Evolutionary conservation across 2,329 filamentous ascomycete genomes (phyloP).

Genomic region (Penicillium sp.): DNA sequence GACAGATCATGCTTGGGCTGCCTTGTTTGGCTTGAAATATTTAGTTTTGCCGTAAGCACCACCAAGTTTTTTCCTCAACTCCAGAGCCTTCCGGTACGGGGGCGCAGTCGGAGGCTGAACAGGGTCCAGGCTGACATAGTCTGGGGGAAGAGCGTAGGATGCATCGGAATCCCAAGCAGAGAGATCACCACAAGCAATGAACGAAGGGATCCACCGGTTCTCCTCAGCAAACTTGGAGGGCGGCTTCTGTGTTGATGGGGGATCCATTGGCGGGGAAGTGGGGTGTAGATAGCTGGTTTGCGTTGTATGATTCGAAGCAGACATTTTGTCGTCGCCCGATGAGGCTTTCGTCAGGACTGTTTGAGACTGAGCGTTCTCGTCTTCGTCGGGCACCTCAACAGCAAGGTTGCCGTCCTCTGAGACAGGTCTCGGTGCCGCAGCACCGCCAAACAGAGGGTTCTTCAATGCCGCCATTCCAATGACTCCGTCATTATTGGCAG

Average conservation of each 20-base stretch:
- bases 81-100: slow-evolving; percentile 87
- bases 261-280: slow-evolving; percentile 24
- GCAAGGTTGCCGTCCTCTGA: slow-evolving; percentile 34
- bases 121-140: slow-evolving; percentile 83
- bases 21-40: slow-evolving; percentile 22
- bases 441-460: slow-evolving; percentile 44
- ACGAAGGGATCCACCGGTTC: slow-evolving; percentile 84
- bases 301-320: slow-evolving; percentile 19
- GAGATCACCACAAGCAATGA: slow-evolving; percentile 94
- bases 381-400: slow-evolving; percentile 44
- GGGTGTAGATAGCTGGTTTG: slow-evolving; percentile 43
- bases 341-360: slow-evolving; percentile 1
- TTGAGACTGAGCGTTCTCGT: slow-evolving; percentile 32
- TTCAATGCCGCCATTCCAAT: slow-evolving; percentile 43
- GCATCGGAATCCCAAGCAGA: slow-evolving; percentile 95
- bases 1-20: neutral
- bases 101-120: slow-evolving; percentile 94
- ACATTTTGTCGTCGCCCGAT: neutral
- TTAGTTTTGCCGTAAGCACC: slow-evolving; percentile 76
- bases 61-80: slow-evolving; percentile 73
- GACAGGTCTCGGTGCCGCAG: slow-evolving; percentile 27
- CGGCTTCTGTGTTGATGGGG: slow-evolving; percentile 20
- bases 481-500: slow-evolving; percentile 48
- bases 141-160: slow-evolving; percentile 83
- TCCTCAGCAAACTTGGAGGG: slow-evolving; percentile 41